These are phyloP conservation scores for Lentinus brumalis DNA, from an alignment of 768 basidiomycete species.

Conservation along the genomic window DNA sequence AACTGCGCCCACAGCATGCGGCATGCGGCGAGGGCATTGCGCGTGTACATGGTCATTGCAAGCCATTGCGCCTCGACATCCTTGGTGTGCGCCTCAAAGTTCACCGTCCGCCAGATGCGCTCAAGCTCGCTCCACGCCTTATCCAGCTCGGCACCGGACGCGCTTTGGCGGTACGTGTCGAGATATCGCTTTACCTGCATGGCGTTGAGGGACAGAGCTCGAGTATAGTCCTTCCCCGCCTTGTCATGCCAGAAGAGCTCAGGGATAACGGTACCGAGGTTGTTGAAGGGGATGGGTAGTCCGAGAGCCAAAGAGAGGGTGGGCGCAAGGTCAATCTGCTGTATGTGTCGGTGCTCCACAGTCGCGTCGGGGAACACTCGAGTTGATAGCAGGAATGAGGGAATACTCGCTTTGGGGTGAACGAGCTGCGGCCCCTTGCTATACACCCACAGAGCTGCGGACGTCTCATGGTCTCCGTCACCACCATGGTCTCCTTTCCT, in stretches of 20 bases:
- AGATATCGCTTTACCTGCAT: constrained; percentile 79
- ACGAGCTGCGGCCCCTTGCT: constrained; percentile 67
- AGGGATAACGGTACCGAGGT: constrained; percentile 88
- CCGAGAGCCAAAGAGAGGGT: constrained; percentile 88
- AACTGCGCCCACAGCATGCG: constrained; percentile 95
- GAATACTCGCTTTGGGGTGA: constrained; percentile 36
- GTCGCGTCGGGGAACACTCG: constrained; percentile 62
- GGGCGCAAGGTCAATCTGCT: constrained; percentile 94
- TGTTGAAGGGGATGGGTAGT: constrained; percentile 93
- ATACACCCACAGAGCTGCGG: constrained; percentile 89
- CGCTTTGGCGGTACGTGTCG: constrained; percentile 68
- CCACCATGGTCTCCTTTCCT: constrained; percentile 93
- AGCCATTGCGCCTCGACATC: constrained; percentile 18
- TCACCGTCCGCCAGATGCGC: constrained; percentile 40
- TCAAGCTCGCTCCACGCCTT: constrained; percentile 58
- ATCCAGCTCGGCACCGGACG: constrained; percentile 75
- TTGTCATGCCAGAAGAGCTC: constrained; percentile 76
- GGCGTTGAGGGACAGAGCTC: constrained; percentile 70
- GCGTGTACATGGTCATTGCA: constrained; percentile 50
- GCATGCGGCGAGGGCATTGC: constrained; percentile 67
- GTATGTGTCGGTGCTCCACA: constrained; percentile 61
- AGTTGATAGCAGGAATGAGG: constrained; percentile 53
- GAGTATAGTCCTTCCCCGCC: constrained; percentile 43
- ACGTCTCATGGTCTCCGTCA: constrained; percentile 82
- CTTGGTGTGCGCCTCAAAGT: constrained; percentile 10